These are phyloP conservation scores for Phytophthora colocasiae DNA, from an alignment of 352 stramenopile genomes.

Conservation along the genomic window DNA sequence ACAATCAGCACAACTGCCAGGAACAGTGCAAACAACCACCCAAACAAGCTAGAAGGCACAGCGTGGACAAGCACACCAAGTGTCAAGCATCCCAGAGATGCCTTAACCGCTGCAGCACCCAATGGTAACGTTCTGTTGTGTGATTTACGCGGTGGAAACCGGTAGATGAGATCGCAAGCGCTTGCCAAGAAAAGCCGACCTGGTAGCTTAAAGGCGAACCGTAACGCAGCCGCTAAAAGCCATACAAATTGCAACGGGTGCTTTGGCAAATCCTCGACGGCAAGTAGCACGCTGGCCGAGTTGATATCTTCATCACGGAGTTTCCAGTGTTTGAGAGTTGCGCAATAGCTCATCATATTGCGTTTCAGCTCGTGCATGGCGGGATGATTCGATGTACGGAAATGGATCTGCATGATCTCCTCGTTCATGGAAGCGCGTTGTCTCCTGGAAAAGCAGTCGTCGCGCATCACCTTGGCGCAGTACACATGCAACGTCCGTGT, in stretches of 20 bases:
- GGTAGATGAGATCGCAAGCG: slow-evolving; percentile 64
- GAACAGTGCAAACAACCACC: slow-evolving; percentile 38
- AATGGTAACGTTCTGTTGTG: slow-evolving; percentile 40
- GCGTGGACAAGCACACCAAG: slow-evolving; percentile 45
- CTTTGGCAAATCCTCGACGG: slow-evolving; percentile 49
- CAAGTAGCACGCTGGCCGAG: slow-evolving; percentile 49
- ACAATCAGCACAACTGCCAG: slow-evolving; percentile 41
- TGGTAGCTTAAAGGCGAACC: slow-evolving; percentile 52
- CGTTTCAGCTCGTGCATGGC: slow-evolving; percentile 74
- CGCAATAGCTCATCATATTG: slow-evolving; percentile 70
- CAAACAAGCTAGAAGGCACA: slow-evolving; percentile 38
- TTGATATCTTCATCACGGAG: slow-evolving; percentile 79
- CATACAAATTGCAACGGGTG: slow-evolving; percentile 55
- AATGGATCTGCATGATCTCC: slow-evolving; percentile 82
- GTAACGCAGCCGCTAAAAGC: slow-evolving; percentile 47
- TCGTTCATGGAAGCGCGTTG: slow-evolving; percentile 85
- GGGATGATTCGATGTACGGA: slow-evolving; percentile 73
- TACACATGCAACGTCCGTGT: slow-evolving; percentile 78
- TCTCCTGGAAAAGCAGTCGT: slow-evolving; percentile 76
- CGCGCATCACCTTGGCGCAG: slow-evolving; percentile 66
- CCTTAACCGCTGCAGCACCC: slow-evolving; percentile 43
- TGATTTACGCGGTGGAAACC: slow-evolving; percentile 35
- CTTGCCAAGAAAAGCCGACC: slow-evolving; percentile 55
- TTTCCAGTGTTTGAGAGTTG: slow-evolving; percentile 65
- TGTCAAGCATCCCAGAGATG: slow-evolving; percentile 41